Base-by-base conservation (phyloP, 2,329 filamentous ascomycete species). In the Aspergillus caelatus region DNA sequence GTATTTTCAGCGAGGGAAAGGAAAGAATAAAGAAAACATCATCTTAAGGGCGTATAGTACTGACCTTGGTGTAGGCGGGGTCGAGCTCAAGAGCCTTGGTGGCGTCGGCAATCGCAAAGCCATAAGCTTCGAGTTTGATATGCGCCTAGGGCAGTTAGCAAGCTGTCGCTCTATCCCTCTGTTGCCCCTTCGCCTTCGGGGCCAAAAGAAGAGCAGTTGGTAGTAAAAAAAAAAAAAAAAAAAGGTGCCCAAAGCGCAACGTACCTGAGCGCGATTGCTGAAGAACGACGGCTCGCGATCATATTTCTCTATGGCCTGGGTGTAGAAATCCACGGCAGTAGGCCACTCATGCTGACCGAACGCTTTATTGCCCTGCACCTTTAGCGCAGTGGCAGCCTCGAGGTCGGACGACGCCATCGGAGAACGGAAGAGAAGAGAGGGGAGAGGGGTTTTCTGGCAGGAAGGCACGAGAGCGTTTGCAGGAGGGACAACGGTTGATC, bases 121-220 rank as follows among this genome's bases (percentile, higher is more conserved):
- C 95, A 76, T 94, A 98, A 23, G 94, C 89, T 79, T 99, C 95
- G 45, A 94, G 89, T 82, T 97, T 98, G 79, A 99, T 94, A 77
- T 99, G 86, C 68, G 92, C 92, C 93, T 97, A 73, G 30, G 63
- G 52, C 57, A 16, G 58, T 41, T 57, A 45, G 9, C 30, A 64
- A 8, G 52, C 32, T 55, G 32, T 11, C 26, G 16, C 8, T 12
- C 36, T 9, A 19, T 32, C 28, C 28, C 12, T 34, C 11, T 30
- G 23, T 7, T 36, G 23, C 14, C 23, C 28, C 9, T 21, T n/a
- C 52, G 9, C 30, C 11, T 3, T 19, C 52, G 19, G 19, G 28
- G 30, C 32, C n/a, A 23, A 36, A 36, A 21, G 19, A 7, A 21
- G 52, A 21, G n/a, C n/a, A 39, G 23, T 8, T 19, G 12, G 52